Percentiles rank a stretch among this genome's conserved stretches.
These are phyloP conservation scores for Trichophyton simii DNA, from an alignment of 2,329 filamentous ascomycete species.

Conservation along the genomic window DNA sequence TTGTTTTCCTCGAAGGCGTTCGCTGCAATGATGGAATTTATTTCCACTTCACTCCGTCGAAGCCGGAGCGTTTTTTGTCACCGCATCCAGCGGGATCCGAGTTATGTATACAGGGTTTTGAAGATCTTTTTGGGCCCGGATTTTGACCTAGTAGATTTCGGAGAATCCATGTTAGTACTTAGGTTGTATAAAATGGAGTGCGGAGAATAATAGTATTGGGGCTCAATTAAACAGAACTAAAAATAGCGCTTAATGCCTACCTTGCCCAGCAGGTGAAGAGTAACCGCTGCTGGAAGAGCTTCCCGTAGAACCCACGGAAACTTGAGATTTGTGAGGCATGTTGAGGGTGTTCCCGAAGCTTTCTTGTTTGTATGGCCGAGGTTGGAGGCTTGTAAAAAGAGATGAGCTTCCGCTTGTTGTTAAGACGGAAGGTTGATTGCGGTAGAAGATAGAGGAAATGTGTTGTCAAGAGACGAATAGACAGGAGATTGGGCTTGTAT, in stretches of 20 bases:
- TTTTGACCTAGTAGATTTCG: not conserved
- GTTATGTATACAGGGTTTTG: not conserved
- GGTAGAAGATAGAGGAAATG: not conserved
- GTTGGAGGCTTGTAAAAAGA: not conserved
- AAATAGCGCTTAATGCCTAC: not conserved
- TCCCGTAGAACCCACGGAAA: not conserved
- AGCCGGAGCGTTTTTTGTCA: not conserved
- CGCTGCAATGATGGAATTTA: not conserved
- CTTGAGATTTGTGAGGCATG: slow-evolving; percentile 3
- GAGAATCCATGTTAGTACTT: not conserved
- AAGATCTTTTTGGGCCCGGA: not conserved
- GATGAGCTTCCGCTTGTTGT: not conserved
- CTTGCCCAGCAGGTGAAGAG: not conserved
- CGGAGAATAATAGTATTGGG: not conserved
- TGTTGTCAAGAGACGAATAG: not conserved
- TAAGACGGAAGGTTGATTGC: not conserved
- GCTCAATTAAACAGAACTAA: not conserved
- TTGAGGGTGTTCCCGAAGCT: not conserved
- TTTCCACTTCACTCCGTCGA: slow-evolving; percentile 1
- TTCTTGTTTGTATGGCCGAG: not conserved
- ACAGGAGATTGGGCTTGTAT: not conserved
- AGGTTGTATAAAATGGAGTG: not conserved
- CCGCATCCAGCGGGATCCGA: not conserved
- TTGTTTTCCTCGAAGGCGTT: too few species aligned
- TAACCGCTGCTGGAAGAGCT: slow-evolving; percentile 1